Conservation (phyloP, 148 eudicot species). For the Suaeda aralocaspica region DNA sequence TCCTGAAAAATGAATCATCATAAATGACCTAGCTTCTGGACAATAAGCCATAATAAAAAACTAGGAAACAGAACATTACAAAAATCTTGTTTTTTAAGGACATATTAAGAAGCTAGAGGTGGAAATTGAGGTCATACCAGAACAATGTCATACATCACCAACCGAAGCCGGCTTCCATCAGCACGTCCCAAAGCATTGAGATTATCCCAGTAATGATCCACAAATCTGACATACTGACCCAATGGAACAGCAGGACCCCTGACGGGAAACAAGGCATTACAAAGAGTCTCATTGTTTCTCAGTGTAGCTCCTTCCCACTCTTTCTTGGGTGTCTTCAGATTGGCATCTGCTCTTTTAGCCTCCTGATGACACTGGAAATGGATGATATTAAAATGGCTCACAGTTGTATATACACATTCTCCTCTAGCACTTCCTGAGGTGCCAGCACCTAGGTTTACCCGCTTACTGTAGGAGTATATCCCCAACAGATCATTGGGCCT, state of each 20-base stretch:
- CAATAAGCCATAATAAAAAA: not conserved
- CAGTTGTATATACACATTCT: conserved; percentile 95
- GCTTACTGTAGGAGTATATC: conserved; percentile 88
- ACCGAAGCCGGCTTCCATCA: conserved; percentile 87
- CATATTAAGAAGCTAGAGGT: conserved; percentile 9
- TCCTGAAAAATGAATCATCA: not conserved
- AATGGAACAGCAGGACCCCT: conserved; percentile 89
- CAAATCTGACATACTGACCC: conserved; percentile 77
- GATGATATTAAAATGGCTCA: conserved; percentile 94
- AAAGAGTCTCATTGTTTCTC: conserved; percentile 89
- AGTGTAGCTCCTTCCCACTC: conserved; percentile 99
- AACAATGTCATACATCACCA: conserved; percentile 93
- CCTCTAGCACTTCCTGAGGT: conserved; percentile 79
- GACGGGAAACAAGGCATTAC: conserved; percentile 86
- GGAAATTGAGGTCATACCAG: conserved; percentile 49
- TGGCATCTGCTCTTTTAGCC: conserved; percentile 97
- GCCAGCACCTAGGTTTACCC: conserved; percentile 86
- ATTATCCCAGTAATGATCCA: conserved; percentile 92
- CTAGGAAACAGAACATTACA: not conserved
- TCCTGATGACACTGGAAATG: conserved; percentile 99
- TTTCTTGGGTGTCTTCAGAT: conserved; percentile 78
- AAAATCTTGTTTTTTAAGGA: not conserved
- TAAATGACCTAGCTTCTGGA: not conserved
- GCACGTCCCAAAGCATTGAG: conserved; percentile 98
- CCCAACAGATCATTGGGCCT: conserved; percentile 85